Conservation (phyloP, 1,284 basidiomycete genomes). For the Melampsora americana region DNA sequence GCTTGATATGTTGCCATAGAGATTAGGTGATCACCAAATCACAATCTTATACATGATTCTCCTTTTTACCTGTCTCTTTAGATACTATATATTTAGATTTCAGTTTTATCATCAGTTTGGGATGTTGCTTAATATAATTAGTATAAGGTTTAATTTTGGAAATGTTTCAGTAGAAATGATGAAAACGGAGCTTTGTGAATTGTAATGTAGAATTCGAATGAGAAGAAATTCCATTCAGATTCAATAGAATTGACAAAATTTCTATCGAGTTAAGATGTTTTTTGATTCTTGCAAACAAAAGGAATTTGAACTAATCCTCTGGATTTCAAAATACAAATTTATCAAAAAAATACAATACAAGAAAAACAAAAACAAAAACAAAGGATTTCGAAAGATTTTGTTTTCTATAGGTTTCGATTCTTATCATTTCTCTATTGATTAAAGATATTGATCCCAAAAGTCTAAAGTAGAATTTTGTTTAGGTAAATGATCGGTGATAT, state of each 20-base stretch:
- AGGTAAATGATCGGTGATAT: conserved; percentile 6
- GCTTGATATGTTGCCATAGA: neutral
- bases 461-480: conserved; percentile 19
- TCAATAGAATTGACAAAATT: no score
- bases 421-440: no score
- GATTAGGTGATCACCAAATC: neutral
- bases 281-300: neutral
- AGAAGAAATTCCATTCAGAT: no score
- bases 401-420: neutral
- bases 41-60: neutral
- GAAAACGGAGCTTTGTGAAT: no score
- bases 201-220: no score
- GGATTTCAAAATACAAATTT: neutral
- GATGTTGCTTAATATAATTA: neutral
- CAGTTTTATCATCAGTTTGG: neutral
- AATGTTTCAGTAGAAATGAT: neutral
- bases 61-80: neutral
- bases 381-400: neutral
- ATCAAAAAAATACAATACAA: neutral
- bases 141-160: neutral
- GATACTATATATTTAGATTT: neutral
- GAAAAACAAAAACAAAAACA: neutral
- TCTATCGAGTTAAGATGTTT: no score
- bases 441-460: conserved; percentile 37
- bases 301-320: neutral